Base-by-base conservation (phyloP, 805 yeast species). In the Cyberlindnera sargentensis region DNA sequence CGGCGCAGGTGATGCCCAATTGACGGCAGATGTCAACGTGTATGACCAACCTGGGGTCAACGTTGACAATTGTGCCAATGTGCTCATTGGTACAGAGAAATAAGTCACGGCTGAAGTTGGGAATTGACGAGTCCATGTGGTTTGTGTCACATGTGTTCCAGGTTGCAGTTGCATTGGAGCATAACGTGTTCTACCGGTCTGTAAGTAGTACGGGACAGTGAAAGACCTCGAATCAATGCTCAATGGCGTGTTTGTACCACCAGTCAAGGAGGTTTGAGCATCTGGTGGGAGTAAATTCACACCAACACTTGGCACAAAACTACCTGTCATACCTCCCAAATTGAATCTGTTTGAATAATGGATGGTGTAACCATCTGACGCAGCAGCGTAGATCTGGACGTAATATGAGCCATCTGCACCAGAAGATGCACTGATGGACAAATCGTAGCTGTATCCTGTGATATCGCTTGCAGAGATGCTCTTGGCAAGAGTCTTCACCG, bases 81-180 rank as follows among this genome's bases (percentile, higher is more conserved):
- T 39, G 2, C 64, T 53, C 15, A 65, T 56, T 28, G 63, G 34
- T 1, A 84, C 65, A 9, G 76, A 53, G 64, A 71, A 88, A 53
- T 75, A 76, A 0, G 85, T 74, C 43, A 76, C 84, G 0, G 84
- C 69, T 43, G 87, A 76, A 1, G 95, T 76, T 15, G 91, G 79
- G 60, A 64, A 81, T 50, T 78, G 70, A 52, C 80, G 73, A 8
- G 82, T 60, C 82, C 90, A 83, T 11, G 52, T 45, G 27, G 43
- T 44, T 33, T 70, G 76, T 1, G 95, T 84, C 26, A 88, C 76
- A 8, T 65, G 66, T 1, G 84, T 57, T 4, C 82, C 85, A 5
- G 99, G 97, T 64, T 88, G 96, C 46, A 71, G 61, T 66, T 90
- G 97, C 96, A 89, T 87, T 42, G 97, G 96, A 1, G 98, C 97